A percentile compares a stretch with the other conserved stretches of the same genome.
phyloP scores from a whole-genome alignment of 805 yeast species.

The Candida tibetensis region DNA sequence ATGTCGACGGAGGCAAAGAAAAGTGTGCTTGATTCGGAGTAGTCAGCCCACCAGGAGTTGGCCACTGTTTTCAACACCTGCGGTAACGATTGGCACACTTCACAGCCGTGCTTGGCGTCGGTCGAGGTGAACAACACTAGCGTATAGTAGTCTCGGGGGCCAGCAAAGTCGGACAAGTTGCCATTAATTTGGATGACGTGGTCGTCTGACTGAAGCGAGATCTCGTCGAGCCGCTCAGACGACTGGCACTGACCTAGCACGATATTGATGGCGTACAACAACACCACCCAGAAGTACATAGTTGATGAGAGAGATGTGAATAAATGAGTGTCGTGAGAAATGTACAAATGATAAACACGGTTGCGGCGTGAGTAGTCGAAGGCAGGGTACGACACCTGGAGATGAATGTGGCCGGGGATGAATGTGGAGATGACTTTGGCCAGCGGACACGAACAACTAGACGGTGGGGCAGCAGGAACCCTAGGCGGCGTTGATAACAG shows the following conservation, averaged over 20 bases:
- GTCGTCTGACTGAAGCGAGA: conserved; percentile 10
- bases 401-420: no score
- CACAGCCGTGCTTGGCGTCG: conserved; percentile 43
- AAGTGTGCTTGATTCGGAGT: conserved; percentile 38
- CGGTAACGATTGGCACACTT: conserved; percentile 44
- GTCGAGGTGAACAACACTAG: conserved; percentile 54
- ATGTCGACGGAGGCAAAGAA: conserved; percentile 54
- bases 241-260: neutral
- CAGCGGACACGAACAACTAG: no score
- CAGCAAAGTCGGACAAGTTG: conserved; percentile 42
- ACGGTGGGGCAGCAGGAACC: no score
- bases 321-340: no score
- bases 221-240: neutral
- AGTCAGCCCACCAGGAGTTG: conserved; percentile 41
- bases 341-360: no score
- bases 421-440: no score
- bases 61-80: conserved; percentile 42
- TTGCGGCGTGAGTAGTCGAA: no score
- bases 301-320: no score
- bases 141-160: conserved; percentile 51
- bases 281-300: neutral
- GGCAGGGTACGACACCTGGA: no score
- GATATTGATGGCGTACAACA: neutral
- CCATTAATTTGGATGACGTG: conserved; percentile 44
- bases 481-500: no score